Base-by-base conservation (phyloP, 257 asterid genomes). In the Primulina huaijiensis region DNA sequence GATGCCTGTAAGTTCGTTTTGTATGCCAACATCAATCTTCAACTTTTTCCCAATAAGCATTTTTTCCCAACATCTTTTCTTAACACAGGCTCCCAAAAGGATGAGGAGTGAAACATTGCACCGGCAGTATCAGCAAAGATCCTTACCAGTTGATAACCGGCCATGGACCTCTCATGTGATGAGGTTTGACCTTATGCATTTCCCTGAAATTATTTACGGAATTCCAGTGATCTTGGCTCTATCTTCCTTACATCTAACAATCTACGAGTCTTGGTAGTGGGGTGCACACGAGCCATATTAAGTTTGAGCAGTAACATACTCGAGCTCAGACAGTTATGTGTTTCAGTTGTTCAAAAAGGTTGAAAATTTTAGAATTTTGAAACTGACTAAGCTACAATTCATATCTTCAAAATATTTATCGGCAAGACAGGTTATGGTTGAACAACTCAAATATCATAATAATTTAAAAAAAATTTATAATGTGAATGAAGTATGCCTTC, bases 1-100 rank as follows among this genome's bases (percentile, higher is more conserved):
- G 61, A 62, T 62, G 7, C 66, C 64, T 43, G 88, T 83, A 73
- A 70, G 85, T 80, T 50, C 60, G 23, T 1, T 33, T 9, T 46
- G 9, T 43, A 43, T 43, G n/a, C 2, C 53, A 43, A 43, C n/a
- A 12, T 6, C 53, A 11, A 3, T 40, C 53, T 12, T 43, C 53
- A 43, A 10, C 7, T 43, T 43, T 43, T 43, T 35, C 4, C 7
- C 55, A 14, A 43, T 43, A 2, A 14, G 3, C 55, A 43, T 43
- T 43, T 43, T 35, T 43, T 40, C 50, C 55, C 19, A 3, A 12
- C 55, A 43, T 12, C 2, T 43, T 43, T 43, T 43, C 53, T 43
- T 4, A 43, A 11, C 55, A 17, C 66, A 86, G 90, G 83, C 83
- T 74, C 84, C 75, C 21, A 86, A 87, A 79, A 77, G 92, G 78